phyloP scores from a whole-genome alignment of 2,329 filamentous ascomycete species.

The Paecilomyces variotii region DNA sequence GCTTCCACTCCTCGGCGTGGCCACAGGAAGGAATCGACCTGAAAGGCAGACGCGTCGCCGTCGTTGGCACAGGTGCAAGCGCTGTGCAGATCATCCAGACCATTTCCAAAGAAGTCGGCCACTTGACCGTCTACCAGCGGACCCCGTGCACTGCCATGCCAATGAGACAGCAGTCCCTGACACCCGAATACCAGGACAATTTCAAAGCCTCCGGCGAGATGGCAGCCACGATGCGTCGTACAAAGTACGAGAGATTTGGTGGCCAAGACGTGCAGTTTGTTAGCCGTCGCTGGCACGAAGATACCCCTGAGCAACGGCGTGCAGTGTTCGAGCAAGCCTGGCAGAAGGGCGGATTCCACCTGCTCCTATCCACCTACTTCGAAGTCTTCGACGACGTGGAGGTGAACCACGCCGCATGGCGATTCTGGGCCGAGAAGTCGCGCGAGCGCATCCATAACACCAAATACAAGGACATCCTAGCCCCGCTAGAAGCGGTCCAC shows the following conservation, averaged over 20 bases:
- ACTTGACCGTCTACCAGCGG: constrained; percentile 55
- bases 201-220: constrained; percentile 5
- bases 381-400: constrained; percentile 42
- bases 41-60: too few relatives aligned
- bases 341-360: constrained; percentile 47
- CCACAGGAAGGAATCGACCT: too few relatives aligned
- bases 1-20: too few relatives aligned
- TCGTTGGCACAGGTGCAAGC: too few relatives aligned
- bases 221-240: constrained; percentile 40
- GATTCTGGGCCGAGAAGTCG: constrained; percentile 49
- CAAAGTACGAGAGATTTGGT: constrained; percentile 50
- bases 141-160: constrained; percentile 59
- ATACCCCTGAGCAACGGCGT: constrained; percentile 42
- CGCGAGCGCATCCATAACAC: constrained; percentile 45
- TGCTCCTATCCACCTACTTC: constrained; percentile 48
- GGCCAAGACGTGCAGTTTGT: constrained; percentile 53
- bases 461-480: constrained; percentile 42
- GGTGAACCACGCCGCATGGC: constrained; percentile 48
- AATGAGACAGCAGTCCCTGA: constrained; percentile 47
- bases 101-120: constrained; percentile 35
- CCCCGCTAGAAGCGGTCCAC: constrained; percentile 46
- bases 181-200: constrained; percentile 43
- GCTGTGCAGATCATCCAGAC: too few relatives aligned
- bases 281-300: constrained; percentile 50
- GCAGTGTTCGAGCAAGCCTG: constrained; percentile 45